phyloP scores from a whole-genome alignment of 176 grass and related monocot species.

The Poa annua region DNA sequence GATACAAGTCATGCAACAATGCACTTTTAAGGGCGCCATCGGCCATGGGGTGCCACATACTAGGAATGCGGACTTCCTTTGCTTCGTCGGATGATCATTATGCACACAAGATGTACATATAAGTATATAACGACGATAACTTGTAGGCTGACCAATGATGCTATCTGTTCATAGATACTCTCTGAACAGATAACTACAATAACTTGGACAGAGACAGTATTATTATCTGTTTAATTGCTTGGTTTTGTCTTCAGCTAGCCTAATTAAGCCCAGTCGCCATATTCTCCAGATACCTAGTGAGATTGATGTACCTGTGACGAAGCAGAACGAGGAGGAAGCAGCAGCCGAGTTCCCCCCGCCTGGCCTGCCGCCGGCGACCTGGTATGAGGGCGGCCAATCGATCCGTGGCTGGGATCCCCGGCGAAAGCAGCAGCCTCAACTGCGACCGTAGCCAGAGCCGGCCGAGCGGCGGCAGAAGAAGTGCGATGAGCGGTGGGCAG shows the following conservation, averaged over 20 bases:
- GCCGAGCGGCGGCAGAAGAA: neutral
- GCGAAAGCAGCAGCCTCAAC: neutral
- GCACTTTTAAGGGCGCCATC: no score
- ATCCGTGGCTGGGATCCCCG: neutral
- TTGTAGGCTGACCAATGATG: no score
- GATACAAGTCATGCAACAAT: no score
- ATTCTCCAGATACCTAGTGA: neutral
- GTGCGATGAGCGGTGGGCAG: neutral
- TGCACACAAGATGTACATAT: no score
- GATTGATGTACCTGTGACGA: neutral
- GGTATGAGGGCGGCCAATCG: neutral
- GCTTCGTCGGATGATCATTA: no score
- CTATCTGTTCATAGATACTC: no score
- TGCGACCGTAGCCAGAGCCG: no score
- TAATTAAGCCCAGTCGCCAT: neutral
- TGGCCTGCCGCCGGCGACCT: neutral
- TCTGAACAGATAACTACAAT: no score
- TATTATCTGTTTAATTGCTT: neutral
- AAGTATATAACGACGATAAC: no score
- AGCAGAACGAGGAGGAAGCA: neutral
- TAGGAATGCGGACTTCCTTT: no score
- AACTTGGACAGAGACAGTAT: no score
- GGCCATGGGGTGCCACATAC: no score
- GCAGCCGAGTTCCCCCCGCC: neutral
- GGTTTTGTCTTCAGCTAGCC: neutral